Base-by-base conservation (phyloP, 192 early-diverging fungal genomes). In the Gorgonomyces haynaldii region DNA sequence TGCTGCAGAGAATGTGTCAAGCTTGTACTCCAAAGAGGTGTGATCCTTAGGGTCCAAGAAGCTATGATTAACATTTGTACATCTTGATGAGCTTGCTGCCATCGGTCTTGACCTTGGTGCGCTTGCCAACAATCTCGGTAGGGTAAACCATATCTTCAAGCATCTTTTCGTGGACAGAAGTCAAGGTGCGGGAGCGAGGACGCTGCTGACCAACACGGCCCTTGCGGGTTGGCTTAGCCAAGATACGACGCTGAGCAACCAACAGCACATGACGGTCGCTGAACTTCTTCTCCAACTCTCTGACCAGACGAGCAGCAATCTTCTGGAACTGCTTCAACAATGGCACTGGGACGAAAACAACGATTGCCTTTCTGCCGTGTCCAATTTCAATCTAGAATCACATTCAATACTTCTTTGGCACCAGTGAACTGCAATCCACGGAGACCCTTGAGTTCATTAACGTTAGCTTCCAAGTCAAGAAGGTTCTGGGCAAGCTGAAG, bases 251-350 rank as follows among this genome's bases (percentile, higher is more conserved):
- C 74, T 96, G 86, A 53, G 91, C 83, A 57, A 86, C 61, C 48
- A 98, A 82, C 57, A 98, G 77, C 44, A 98, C 86, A 76, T 98
- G 95, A 56, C 91, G 85, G 76, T 98, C 95, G 61, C 88, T 88
- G 83, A 98, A 95, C 86, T 98, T 98, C 88, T 98, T 98, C 81
- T 98, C 95, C 61, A 98, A 80, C 80, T 98, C 95, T 67, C 95
- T 89, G 60, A 90, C 89, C 44, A 98, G 84, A 62, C 82, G 84
- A 64, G 79, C 70, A 76, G 95, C 91, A 65, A 94, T 76, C 81
- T 94, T 94, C 81, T 96, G 89, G 82, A 88, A 88, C 47, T 79
- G 80, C 81, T 91, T 90, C 48, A 91, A 64, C 56, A 82, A 67
- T 36, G 95, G 95, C 50, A 96, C 91, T 53, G 95, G 91, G 51